phyloP scores from a whole-genome alignment of 345 rosid species.

The Euphorbia peplus region DNA sequence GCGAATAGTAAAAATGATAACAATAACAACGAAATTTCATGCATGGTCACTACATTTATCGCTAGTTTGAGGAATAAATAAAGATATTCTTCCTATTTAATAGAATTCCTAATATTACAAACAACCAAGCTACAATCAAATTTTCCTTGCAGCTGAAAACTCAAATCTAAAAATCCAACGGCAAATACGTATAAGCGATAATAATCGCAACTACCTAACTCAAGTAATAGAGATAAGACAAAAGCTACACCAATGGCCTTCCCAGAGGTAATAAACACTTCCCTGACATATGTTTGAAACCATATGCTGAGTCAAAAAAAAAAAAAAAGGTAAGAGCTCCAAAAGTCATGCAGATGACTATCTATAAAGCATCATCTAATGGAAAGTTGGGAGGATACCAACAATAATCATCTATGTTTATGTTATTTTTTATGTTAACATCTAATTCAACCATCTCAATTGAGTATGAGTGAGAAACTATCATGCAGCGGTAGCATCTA shows the following conservation, averaged over 20 bases:
- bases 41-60: not conserved
- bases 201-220: not conserved
- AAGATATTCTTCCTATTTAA: not conserved
- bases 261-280: not conserved
- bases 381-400: not conserved
- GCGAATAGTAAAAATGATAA: conserved; percentile 1
- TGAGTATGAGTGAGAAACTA: conserved; percentile 1
- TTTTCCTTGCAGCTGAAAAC: not conserved
- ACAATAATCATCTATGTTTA: not conserved
- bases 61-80: not conserved
- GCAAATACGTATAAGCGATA: not conserved
- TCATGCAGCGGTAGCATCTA: not conserved
- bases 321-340: not conserved
- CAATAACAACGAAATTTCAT: not conserved
- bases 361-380: not conserved
- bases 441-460: not conserved
- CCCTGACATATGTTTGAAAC: not conserved
- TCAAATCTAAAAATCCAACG: not conserved
- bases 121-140: not conserved
- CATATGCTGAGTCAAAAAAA: not conserved
- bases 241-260: not conserved
- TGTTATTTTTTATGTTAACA: not conserved
- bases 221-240: not conserved
- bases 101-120: not conserved
- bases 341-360: not conserved